Evolutionary conservation across 345 rosid species (phyloP), one percentile per base, ranked within the genome.

Genomic region (Laguncularia racemosa): DNA sequence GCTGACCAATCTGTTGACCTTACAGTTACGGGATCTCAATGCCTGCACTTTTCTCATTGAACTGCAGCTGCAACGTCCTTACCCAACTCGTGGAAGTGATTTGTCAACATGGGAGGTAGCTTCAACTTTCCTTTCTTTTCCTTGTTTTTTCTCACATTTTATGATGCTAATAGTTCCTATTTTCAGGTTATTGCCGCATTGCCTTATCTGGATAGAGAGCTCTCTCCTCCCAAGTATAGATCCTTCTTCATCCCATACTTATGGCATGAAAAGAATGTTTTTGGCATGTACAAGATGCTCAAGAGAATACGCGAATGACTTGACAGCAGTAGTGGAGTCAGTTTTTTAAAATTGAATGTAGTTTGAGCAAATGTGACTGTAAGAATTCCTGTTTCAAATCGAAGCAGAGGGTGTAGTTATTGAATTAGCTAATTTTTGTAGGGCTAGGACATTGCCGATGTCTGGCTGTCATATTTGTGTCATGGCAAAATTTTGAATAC

Each of bases 51-150:
- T 93, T 79, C 78, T 93, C 4, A 81, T 89, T 3, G 99, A 93
- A 84, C 74, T 93, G 62, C 88, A 85, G 77, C 96, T 93, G 13
- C 62, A 80, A 53, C 95, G 95, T 48, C 96, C 97, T 38, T 78
- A 75, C 52, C 72, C 68, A 48, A 77, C 76, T 23, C 78, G 90
- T 26, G 97, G 99, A 71, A 86, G 79, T 66, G 95, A 93, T 80
- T 72, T 82, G 70, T 85, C 89, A 6, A 81, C 70, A 49, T 93
- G 99, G 97, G 92, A 89, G 97, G 99, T 93, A n/a, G 56, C 18
- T 11, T 48, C 44, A 51, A 20, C 19, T 47, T 17, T 46, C 50
- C 47, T 49, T 49, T 50, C 12, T 15, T 33, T 40, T 16, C 13
- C 14, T 8, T 54, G 0, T 61, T 19, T 12, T 16, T 40, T 38